These are phyloP conservation scores for Fragilaria radians DNA, from an alignment of 108 stramenopile genomes.

Conservation along the genomic window DNA sequence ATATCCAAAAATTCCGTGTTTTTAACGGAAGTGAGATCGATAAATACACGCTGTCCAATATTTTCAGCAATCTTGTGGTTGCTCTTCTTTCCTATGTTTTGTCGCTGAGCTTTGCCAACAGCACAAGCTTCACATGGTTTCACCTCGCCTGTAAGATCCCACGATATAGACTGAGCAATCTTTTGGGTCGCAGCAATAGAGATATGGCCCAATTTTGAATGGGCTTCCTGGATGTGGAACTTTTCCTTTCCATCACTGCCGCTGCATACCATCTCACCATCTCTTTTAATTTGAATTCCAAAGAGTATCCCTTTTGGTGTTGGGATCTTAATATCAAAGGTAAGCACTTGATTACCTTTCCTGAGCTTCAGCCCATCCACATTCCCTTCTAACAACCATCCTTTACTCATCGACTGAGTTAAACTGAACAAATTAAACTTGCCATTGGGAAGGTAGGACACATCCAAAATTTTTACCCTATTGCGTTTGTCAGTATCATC, in stretches of 20 bases:
- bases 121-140: constrained; percentile 26
- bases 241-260: too few relatives aligned
- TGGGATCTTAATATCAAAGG: constrained; percentile 33
- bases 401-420: constrained; percentile 9
- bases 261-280: too few relatives aligned
- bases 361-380: constrained; percentile 8
- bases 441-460: constrained; percentile 8
- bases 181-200: constrained; percentile 8
- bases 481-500: neutral
- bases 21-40: too few relatives aligned
- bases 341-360: constrained; percentile 12
- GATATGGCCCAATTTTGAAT: constrained; percentile 17
- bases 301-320: too few relatives aligned
- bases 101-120: constrained; percentile 16
- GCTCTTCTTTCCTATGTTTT: constrained; percentile 8
- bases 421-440: too few relatives aligned
- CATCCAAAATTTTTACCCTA: constrained; percentile 1
- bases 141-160: constrained; percentile 10
- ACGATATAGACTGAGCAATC: constrained; percentile 13
- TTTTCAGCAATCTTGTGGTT: neutral
- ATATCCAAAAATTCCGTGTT: too few relatives aligned
- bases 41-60: constrained; percentile 8
- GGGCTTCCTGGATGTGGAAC: constrained; percentile 14
- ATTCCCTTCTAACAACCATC: constrained; percentile 26
- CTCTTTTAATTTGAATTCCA: constrained; percentile 4